phyloP scores from a whole-genome alignment of 108 stramenopile species.

The Cyclostephanos invisitatus region DNA sequence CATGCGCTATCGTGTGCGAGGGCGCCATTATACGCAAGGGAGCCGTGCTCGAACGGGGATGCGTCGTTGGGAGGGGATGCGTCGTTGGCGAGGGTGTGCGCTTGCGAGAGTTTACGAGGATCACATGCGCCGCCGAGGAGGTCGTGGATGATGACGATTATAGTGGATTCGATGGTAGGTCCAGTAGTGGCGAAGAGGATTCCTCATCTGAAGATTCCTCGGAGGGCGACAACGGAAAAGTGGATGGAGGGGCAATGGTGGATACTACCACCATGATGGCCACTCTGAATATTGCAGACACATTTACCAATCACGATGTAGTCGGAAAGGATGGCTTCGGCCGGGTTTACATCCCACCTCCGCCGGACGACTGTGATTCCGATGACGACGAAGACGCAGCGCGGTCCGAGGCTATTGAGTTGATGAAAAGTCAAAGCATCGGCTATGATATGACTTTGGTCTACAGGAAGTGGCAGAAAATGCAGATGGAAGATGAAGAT shows the following conservation, averaged over 20 bases:
- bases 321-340: conserved; percentile 73
- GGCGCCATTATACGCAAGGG: conserved; percentile 66
- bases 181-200: conserved; percentile 42
- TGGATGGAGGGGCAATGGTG: not conserved
- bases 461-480: conserved; percentile 48
- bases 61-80: conserved; percentile 88
- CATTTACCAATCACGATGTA: conserved; percentile 49
- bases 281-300: conserved; percentile 8
- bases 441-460: conserved; percentile 64
- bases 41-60: conserved; percentile 79
- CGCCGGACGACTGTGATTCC: conserved; percentile 54
- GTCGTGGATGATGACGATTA: conserved; percentile 66
- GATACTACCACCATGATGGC: not conserved
- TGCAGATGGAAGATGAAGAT: conserved; percentile 61
- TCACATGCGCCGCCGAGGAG: conserved; percentile 69
- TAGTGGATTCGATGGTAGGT: conserved; percentile 49
- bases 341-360: conserved; percentile 60
- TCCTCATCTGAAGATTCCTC: conserved; percentile 32
- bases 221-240: conserved; percentile 33
- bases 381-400: conserved; percentile 41
- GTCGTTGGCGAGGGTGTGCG: conserved; percentile 79
- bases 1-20: conserved; percentile 72
- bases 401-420: conserved; percentile 27
- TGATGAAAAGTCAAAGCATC: conserved; percentile 70
- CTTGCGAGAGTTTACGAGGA: conserved; percentile 84